Base-by-base conservation (phyloP, 129 eudicot genomes). In the Escallonia rubra region DNA sequence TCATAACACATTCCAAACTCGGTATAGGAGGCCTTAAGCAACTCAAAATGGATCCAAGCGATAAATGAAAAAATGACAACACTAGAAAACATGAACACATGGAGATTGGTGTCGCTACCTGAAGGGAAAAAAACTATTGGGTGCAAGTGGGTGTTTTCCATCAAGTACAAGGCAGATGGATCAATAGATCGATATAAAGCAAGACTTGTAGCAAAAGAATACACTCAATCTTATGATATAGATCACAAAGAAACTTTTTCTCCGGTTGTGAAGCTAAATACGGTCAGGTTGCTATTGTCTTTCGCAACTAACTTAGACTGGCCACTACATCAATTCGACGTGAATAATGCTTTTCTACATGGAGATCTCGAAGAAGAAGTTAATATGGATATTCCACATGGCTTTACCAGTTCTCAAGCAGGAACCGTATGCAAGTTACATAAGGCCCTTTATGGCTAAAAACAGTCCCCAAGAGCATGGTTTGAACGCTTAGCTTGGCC, bases 271-370 rank as follows among this genome's bases (percentile, higher is more conserved):
- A 62, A 62, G 10, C 43, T 62, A 62, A 62, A 43, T 9, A 10
- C 52, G 7, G 43, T 62, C 10, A 13, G 50, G 43, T 11, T 62
- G 7, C 39, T 59, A 11, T 59, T 34, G 11, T 41, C 66, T 62
- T 41, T 62, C 3, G 51, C 51, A 2, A 8, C 43, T 7, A 62
- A 62, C 9, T 62, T 62, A 0, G 4, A 4, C 34, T 62, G 38
- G 66, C 10, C 51, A 10, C 43, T 62, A 43, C 66, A 61, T 16
- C 66, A 62, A 13, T 62, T 62, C 8, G 66, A 62, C 43, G 66
- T 43, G 14, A 62, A 62, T 45, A 64, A 23, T 7, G 4, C 41
- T 6, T n/a, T n/a, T 51, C 38, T 60, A 43, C 13, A 43, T 13
- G 14, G 70, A 23, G 48, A 50, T 34, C 6, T 66, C 2, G 42